Evolutionary conservation across 208 protist genomes (phyloP).

Genomic region (Acanthamoeba sp.): DNA sequence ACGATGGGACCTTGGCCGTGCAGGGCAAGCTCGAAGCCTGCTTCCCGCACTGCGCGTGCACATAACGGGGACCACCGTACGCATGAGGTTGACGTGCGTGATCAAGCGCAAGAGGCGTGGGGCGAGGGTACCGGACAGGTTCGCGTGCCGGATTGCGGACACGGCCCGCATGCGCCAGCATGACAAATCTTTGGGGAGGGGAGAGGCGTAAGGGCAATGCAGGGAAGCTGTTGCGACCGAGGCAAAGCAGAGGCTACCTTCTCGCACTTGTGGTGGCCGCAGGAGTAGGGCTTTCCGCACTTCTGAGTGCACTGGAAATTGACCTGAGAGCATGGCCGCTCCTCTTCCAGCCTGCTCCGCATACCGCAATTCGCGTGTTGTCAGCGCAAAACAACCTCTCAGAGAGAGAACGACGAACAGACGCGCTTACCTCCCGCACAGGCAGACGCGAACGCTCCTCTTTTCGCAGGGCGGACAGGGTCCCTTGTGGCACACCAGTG

Average conservation of each 20-base stretch:
- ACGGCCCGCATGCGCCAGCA: background rate
- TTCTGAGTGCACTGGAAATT: background rate
- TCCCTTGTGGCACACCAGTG: conserved; percentile 35
- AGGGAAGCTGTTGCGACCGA: too few species aligned
- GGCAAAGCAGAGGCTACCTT: background rate
- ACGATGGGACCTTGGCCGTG: background rate
- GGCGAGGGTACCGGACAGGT: conserved; percentile 54
- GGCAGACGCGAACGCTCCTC: background rate
- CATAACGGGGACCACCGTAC: too few species aligned
- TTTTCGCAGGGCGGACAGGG: conserved; percentile 56
- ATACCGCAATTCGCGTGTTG: too few species aligned
- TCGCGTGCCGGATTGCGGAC: conserved; percentile 5
- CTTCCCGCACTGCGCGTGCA: conserved; percentile 40
- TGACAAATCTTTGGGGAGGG: background rate
- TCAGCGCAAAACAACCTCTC: too few species aligned
- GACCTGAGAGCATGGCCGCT: background rate
- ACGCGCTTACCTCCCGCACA: background rate
- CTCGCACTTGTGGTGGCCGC: conserved; percentile 55
- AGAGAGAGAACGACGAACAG: background rate
- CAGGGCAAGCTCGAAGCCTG: conserved; percentile 11
- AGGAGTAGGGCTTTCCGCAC: conserved; percentile 1
- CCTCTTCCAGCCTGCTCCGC: conserved; percentile 48
- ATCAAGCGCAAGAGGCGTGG: too few species aligned
- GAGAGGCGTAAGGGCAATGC: background rate
- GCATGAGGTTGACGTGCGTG: too few species aligned